These are phyloP conservation scores for Globisporangium okanoganense DNA, from an alignment of 352 stramenopile genomes.

Conservation along the genomic window DNA sequence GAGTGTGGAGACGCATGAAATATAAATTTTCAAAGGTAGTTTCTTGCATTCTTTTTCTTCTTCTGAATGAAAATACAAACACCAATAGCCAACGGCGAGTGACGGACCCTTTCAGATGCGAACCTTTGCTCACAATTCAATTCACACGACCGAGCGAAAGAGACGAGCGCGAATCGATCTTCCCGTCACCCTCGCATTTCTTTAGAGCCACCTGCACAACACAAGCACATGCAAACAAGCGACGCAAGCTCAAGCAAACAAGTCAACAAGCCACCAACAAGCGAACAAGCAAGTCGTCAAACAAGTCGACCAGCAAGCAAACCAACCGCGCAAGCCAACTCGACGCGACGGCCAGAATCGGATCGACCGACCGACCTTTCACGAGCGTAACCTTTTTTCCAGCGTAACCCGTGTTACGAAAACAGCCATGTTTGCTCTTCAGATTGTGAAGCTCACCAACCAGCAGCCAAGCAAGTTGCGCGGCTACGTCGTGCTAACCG, in stretches of 20 bases:
- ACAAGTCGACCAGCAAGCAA: neutral
- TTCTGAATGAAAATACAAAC: neutral
- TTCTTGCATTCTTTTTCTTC: neutral
- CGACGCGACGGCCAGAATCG: neutral
- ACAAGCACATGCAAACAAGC: neutral
- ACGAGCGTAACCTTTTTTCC: neutral
- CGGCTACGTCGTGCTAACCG: slow-evolving; percentile 17
- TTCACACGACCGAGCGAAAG: neutral
- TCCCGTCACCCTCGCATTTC: slow-evolving; percentile 8
- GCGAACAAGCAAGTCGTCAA: neutral
- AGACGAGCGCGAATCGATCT: slow-evolving; percentile 2
- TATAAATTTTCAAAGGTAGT: slow-evolving; percentile 2
- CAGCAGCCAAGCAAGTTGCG: slow-evolving; percentile 9
- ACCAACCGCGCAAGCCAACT: no score
- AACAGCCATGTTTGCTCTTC: neutral
- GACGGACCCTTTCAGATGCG: neutral
- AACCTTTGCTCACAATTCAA: slow-evolving; percentile 4
- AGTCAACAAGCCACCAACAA: neutral
- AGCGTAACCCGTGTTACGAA: slow-evolving; percentile 1
- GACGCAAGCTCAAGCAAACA: neutral
- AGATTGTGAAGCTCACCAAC: neutral
- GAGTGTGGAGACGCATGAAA: neutral
- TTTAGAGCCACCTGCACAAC: neutral
- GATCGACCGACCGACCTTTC: neutral
- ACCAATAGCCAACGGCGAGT: neutral